phyloP scores from a whole-genome alignment of 2,329 filamentous ascomycete genomes.

The Trichoderma koningiopsis region DNA sequence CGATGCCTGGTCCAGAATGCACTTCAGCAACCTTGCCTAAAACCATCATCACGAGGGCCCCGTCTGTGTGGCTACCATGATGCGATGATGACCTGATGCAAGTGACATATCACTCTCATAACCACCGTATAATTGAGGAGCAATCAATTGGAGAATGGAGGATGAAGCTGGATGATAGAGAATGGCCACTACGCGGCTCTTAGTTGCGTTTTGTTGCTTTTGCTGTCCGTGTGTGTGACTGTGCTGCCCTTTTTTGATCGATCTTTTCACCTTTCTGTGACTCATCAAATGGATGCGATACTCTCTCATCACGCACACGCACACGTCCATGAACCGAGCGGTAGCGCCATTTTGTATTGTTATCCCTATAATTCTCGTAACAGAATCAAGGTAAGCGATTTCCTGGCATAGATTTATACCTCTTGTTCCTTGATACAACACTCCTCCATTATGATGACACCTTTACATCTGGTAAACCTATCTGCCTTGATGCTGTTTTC shows the following conservation, averaged over 20 bases:
- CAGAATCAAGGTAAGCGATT: constrained; percentile 9
- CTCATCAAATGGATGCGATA: not conserved
- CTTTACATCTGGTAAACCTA: constrained; percentile 49
- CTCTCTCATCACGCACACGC: not conserved
- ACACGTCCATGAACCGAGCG: not conserved
- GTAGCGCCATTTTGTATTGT: not conserved
- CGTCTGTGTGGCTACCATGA: constrained; percentile 63
- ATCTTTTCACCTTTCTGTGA: not conserved
- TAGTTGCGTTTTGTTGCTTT: not conserved
- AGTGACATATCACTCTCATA: constrained; percentile 51
- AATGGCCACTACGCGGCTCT: not conserved
- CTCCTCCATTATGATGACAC: constrained; percentile 39
- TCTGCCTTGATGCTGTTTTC: constrained; percentile 36
- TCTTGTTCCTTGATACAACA: not conserved
- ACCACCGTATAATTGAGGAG: not conserved
- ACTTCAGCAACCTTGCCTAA: constrained; percentile 60
- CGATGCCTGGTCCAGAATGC: constrained; percentile 61
- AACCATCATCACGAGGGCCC: constrained; percentile 71
- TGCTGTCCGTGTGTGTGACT: not conserved
- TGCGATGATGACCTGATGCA: constrained; percentile 69
- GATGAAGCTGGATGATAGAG: not conserved
- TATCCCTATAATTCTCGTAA: too few relatives aligned
- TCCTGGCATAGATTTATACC: not conserved
- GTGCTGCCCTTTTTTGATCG: not conserved
- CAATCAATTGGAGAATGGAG: not conserved